Conservation (phyloP, 2,329 filamentous ascomycete species). For the Nemania bipapillata region DNA sequence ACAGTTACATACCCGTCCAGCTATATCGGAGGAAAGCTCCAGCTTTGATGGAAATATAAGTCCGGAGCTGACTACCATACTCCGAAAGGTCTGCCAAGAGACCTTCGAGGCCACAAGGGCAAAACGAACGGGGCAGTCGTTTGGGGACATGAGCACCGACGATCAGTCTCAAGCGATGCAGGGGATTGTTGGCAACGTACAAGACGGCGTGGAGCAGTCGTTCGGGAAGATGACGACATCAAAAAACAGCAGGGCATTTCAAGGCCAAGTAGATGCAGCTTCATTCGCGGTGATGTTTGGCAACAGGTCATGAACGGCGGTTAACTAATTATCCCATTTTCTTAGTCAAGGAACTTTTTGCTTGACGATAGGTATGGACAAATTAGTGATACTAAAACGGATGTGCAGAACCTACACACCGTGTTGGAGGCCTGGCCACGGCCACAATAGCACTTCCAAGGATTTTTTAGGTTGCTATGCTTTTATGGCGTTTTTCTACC, state of each 20-base stretch:
- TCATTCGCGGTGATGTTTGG: conserved; percentile 4
- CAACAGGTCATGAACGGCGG: too few species aligned
- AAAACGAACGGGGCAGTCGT: conserved; percentile 9
- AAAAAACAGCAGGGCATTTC: conserved; percentile 12
- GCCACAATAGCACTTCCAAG: too few species aligned
- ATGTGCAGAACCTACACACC: too few species aligned
- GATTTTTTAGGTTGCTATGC: too few species aligned
- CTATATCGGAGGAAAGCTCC: neutral
- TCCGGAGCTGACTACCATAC: neutral
- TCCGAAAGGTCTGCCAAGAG: neutral
- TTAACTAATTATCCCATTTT: too few species aligned
- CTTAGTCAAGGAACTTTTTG: too few species aligned
- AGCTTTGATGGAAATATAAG: neutral
- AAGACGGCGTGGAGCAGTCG: neutral
- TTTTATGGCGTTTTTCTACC: too few species aligned
- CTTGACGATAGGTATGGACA: too few species aligned
- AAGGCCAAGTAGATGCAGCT: conserved; percentile 12
- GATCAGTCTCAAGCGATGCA: conserved; percentile 6
- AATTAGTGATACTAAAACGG: too few species aligned
- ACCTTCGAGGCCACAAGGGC: neutral
- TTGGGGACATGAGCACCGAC: neutral
- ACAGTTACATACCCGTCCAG: neutral
- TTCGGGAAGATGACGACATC: conserved; percentile 1
- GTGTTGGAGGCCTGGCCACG: too few species aligned
- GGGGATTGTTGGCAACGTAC: conserved; percentile 5